These are phyloP conservation scores for Xylaria sp. DNA, from an alignment of 495 filamentous ascomycete species.

Conservation along the genomic window DNA sequence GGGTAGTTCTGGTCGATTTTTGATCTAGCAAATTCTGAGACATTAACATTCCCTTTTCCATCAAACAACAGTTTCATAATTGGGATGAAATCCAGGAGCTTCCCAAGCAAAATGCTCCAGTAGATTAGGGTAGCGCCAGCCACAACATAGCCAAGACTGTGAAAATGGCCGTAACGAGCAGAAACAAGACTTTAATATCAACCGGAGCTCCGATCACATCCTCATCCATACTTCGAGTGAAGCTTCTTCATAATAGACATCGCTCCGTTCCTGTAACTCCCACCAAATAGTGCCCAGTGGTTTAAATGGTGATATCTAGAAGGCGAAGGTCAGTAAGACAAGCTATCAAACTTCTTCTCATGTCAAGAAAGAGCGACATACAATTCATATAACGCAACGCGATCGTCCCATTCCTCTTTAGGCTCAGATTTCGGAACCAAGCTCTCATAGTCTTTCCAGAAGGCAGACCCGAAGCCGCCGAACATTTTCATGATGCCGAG, in stretches of 20 bases:
- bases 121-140: not conserved
- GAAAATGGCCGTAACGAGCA: not conserved
- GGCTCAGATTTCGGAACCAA: slow-evolving; percentile 82
- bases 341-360: not conserved
- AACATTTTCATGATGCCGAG: slow-evolving; percentile 96
- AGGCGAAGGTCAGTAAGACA: slow-evolving; percentile 19
- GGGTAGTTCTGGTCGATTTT: not conserved
- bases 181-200: not conserved
- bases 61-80: not conserved
- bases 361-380: slow-evolving; percentile 47
- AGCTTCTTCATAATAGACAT: slow-evolving; percentile 77
- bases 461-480: slow-evolving; percentile 78
- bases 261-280: slow-evolving; percentile 74
- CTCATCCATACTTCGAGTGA: slow-evolving; percentile 66
- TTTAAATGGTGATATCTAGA: slow-evolving; percentile 88
- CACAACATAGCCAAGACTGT: not conserved
- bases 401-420: slow-evolving; percentile 81
- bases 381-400: slow-evolving; percentile 81
- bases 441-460: slow-evolving; percentile 78
- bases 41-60: not conserved
- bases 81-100: not conserved
- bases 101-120: not conserved
- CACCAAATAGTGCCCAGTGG: slow-evolving; percentile 84
- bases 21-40: not conserved
- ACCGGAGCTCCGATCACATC: not conserved